Conservation (phyloP, 768 basidiomycete species). For the Rubroboletus satanas region DNA sequence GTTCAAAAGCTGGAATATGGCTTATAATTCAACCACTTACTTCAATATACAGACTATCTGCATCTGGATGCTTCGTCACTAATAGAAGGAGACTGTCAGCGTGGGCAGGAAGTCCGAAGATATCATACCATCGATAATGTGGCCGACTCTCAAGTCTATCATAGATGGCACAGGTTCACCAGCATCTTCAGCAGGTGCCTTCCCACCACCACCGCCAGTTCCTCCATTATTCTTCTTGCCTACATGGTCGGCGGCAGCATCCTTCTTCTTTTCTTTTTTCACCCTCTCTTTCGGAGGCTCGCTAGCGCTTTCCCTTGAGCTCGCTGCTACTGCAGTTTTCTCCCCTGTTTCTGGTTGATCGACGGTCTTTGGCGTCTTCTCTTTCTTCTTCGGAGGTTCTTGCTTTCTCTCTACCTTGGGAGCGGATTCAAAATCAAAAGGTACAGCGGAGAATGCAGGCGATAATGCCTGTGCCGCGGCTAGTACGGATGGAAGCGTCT, state of each 20-base stretch:
- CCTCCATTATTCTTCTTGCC: slow-evolving; percentile 41
- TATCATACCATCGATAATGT: slow-evolving; percentile 79
- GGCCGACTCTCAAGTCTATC: slow-evolving; percentile 95
- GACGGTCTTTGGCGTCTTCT: slow-evolving; percentile 44
- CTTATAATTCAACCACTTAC: slow-evolving; percentile 33
- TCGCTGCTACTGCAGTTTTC: slow-evolving; percentile 30
- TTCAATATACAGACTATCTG: slow-evolving; percentile 96
- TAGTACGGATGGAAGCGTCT: slow-evolving; percentile 62
- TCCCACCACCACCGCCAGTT: slow-evolving; percentile 23
- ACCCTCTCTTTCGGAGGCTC: slow-evolving; percentile 29
- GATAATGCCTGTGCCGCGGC: slow-evolving; percentile 49
- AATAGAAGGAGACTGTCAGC: slow-evolving; percentile 11
- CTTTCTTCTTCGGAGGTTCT: slow-evolving; percentile 75
- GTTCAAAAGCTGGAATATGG: neutral
- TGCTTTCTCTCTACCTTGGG: slow-evolving; percentile 71
- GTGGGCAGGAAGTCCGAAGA: neutral
- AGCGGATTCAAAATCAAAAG: slow-evolving; percentile 72
- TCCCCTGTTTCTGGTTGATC: slow-evolving; percentile 23
- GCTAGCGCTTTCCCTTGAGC: slow-evolving; percentile 38
- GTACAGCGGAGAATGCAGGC: slow-evolving; percentile 52
- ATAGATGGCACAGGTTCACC: slow-evolving; percentile 91
- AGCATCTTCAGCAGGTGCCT: slow-evolving; percentile 51
- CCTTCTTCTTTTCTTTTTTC: slow-evolving; percentile 54
- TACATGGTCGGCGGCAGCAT: slow-evolving; percentile 35
- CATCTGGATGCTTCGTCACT: slow-evolving; percentile 97